Conservation (phyloP, 2,329 filamentous ascomycete species). For the Verticillium longisporum region DNA sequence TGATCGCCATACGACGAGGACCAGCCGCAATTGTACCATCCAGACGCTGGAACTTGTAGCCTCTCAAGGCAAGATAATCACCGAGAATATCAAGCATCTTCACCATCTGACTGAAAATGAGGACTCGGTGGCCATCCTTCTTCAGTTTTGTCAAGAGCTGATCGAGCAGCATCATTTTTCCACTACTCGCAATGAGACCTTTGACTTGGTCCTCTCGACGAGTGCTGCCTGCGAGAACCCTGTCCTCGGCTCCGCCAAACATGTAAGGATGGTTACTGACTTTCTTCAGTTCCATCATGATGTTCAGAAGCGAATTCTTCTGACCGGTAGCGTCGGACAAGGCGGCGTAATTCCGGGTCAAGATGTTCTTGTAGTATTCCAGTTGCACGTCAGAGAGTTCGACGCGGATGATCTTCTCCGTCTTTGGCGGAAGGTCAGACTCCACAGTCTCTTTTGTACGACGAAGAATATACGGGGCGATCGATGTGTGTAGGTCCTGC, state of each 20-base stretch:
- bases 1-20: constrained; percentile 86
- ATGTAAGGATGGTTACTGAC: constrained; percentile 98
- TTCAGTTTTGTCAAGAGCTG: constrained; percentile 91
- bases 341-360: constrained; percentile 92
- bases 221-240: constrained; percentile 71
- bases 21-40: constrained; percentile 91
- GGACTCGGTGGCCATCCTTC: constrained; percentile 86
- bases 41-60: constrained; percentile 91
- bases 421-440: constrained; percentile 92
- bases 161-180: constrained; percentile 99
- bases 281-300: constrained; percentile 99
- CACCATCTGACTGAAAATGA: constrained; percentile 99
- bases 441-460: constrained; percentile 97
- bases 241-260: constrained; percentile 90
- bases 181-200: constrained; percentile 90
- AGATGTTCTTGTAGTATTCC: constrained; percentile 98
- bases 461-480: constrained; percentile 90
- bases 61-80: constrained; percentile 85
- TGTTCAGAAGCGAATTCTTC: constrained; percentile 92
- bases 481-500: constrained; percentile 73
- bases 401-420: constrained; percentile 97
- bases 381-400: constrained; percentile 94
- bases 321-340: constrained; percentile 87
- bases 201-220: constrained; percentile 87
- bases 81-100: constrained; percentile 95